Base-by-base conservation (phyloP, 352 stramenopile genomes). In the Phytophthora nicotianae region DNA sequence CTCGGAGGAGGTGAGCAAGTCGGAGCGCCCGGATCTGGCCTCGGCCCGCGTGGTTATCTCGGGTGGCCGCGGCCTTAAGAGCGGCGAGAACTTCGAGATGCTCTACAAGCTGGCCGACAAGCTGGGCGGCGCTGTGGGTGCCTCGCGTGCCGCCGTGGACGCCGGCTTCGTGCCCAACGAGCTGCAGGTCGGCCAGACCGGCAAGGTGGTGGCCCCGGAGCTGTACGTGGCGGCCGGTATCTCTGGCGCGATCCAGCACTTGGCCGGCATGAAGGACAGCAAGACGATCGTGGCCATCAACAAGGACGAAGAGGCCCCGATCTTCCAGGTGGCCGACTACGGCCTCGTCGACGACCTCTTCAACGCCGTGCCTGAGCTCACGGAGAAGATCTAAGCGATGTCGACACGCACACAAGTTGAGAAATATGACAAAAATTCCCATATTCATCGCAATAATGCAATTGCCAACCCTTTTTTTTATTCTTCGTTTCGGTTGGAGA, bases 241-340 rank as follows among this genome's bases (percentile, higher is more conserved):
- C 77, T 98, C 91, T 14, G 97, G 98, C 26, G 97, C 98, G 16
- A 99, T 99, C 81, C 98, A 99, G 86, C 98, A 99, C 83, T 91
- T 99, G 60, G 94, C 89, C 17, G 98, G 98, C 65, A 99, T 99
- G 98, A 99, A 99, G 82, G 98, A 99, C 80, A 97, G 82, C 68
- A 99, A 99, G 83, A 98, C 93, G 9, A 99, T 99, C 72, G 97
- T 99, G 27, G 96, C 96, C 35, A 99, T 99, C 76, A 99, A 99
- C 81, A 99, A 99, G 81, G 98, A 99, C 86, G 88, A 97, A 35
- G 97, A 99, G 63, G 97, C 97, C 8, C 98, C 98, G 29, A 99
- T 99, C 76, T 99, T 99, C 83, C 90, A 98, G 72, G 96, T 99
- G 29, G 91, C 97, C 23, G 98, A 99, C 89, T 99, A 99, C 78